Percentiles rank a stretch among this genome's conserved stretches.
Conservation (phyloP, 371 early-diverging fungal genomes). For the Mortierella sp. region DNA sequence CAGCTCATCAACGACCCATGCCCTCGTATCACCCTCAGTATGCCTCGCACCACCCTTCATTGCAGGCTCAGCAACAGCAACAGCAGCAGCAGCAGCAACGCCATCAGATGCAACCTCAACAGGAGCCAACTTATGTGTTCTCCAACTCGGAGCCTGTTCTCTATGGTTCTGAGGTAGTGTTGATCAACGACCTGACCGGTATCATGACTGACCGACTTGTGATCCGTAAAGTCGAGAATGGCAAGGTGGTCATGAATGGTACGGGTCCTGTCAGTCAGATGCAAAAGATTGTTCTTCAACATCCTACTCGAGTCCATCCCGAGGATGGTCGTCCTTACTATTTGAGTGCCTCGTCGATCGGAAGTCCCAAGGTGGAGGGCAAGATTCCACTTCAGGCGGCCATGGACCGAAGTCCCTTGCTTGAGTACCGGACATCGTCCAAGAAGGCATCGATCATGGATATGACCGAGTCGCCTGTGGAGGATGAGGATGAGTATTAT, state of each 20-base stretch:
- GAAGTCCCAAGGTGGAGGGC: slow-evolving; percentile 37
- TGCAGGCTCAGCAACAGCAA: slow-evolving; percentile 14
- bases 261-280: slow-evolving; percentile 78
- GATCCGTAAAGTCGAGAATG: slow-evolving; percentile 79
- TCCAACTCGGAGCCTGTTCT: slow-evolving; percentile 34
- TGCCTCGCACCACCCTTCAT: slow-evolving; percentile 6
- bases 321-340: slow-evolving; percentile 39
- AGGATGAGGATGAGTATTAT: slow-evolving; percentile 18
- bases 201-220: slow-evolving; percentile 69
- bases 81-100: slow-evolving; percentile 10
- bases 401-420: slow-evolving; percentile 33
- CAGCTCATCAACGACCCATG: slow-evolving; percentile 12
- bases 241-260: slow-evolving; percentile 64
- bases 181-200: slow-evolving; percentile 67
- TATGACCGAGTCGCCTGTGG: slow-evolving; percentile 19
- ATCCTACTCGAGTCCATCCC: slow-evolving; percentile 39
- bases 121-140: slow-evolving; percentile 26
- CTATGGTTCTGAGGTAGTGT: slow-evolving; percentile 73
- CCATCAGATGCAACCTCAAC: slow-evolving; percentile 16
- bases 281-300: slow-evolving; percentile 80
- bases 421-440: slow-evolving; percentile 36
- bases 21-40: slow-evolving; percentile 5
- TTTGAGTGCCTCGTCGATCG: slow-evolving; percentile 32
- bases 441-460: slow-evolving; percentile 38
- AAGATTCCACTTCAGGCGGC: slow-evolving; percentile 43